Conservation (phyloP, 306 rosid species). For the Fagus crenata region DNA sequence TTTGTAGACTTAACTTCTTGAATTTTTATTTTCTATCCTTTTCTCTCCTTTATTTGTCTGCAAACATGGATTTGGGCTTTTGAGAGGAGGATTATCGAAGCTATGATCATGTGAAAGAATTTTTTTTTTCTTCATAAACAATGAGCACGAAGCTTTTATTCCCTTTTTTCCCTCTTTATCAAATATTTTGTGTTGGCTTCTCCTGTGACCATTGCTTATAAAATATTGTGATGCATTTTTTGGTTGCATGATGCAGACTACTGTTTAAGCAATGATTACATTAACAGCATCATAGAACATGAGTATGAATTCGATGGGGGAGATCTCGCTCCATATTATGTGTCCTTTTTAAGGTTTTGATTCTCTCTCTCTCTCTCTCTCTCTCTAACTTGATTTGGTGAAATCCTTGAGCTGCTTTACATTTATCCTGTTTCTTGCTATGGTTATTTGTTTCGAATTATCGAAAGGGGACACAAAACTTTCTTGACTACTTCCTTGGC, state of each 20-base stretch:
- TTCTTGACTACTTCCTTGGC: constrained; percentile 19
- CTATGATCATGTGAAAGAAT: neutral
- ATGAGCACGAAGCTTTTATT: neutral
- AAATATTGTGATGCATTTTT: constrained; percentile 22
- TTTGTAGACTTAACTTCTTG: neutral
- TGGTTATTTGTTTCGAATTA: constrained; percentile 4
- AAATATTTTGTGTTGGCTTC: constrained; percentile 10
- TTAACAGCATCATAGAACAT: constrained; percentile 67
- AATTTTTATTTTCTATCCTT: constrained; percentile 3
- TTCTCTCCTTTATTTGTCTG: neutral
- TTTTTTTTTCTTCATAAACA: neutral
- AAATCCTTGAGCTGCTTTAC: neutral
- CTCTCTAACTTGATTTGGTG: neutral
- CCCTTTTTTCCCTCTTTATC: neutral
- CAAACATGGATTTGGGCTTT: neutral
- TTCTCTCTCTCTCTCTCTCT: constrained; percentile 26
- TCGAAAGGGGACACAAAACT: neutral
- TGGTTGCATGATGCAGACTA: constrained; percentile 62
- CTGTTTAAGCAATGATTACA: constrained; percentile 80
- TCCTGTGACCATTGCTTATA: constrained; percentile 11
- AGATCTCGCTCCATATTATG: constrained; percentile 71
- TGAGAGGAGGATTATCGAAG: neutral
- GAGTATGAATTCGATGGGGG: constrained; percentile 60
- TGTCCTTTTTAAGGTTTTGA: constrained; percentile 74
- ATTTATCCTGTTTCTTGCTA: constrained; percentile 12